Evolutionary conservation across 306 rosid genomes (phyloP).

Genomic region (Vachellia pachyceras): DNA sequence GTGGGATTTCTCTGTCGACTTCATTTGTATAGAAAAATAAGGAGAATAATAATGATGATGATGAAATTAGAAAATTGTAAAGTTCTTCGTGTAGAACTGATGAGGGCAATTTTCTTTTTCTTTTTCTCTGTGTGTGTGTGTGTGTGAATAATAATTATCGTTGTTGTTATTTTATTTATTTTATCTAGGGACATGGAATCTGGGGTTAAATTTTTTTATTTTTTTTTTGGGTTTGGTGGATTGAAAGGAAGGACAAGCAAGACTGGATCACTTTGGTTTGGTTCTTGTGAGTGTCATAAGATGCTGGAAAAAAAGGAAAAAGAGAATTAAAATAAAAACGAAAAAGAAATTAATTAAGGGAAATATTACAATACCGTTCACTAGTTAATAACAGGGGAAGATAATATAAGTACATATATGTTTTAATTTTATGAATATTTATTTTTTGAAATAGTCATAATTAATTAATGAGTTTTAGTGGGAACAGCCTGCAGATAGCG

Average conservation of each 20-base stretch:
- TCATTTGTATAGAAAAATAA: conserved; percentile 42
- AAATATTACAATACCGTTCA: conserved; percentile 27
- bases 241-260: conserved; percentile 29
- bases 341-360: conserved; percentile 14
- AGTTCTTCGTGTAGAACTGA: conserved; percentile 29
- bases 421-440: neutral
- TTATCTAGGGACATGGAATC: conserved; percentile 52
- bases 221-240: conserved; percentile 10
- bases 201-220: conserved; percentile 8
- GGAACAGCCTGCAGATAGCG: conserved; percentile 77
- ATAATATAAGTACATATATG: neutral
- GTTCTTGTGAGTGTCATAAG: conserved; percentile 36
- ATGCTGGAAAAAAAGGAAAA: conserved; percentile 41
- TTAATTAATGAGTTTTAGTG: conserved; percentile 46
- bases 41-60: neutral
- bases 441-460: neutral
- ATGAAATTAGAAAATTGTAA: conserved; percentile 16
- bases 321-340: conserved; percentile 25
- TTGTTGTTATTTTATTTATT: conserved; percentile 14
- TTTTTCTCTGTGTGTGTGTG: neutral
- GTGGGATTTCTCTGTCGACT: conserved; percentile 70
- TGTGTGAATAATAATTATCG: conserved; percentile 21
- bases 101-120: conserved; percentile 38
- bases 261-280: conserved; percentile 35
- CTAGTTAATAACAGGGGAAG: conserved; percentile 22